phyloP scores from a whole-genome alignment of 768 basidiomycete genomes.

The Cystobasidiopsis lactophilus region DNA sequence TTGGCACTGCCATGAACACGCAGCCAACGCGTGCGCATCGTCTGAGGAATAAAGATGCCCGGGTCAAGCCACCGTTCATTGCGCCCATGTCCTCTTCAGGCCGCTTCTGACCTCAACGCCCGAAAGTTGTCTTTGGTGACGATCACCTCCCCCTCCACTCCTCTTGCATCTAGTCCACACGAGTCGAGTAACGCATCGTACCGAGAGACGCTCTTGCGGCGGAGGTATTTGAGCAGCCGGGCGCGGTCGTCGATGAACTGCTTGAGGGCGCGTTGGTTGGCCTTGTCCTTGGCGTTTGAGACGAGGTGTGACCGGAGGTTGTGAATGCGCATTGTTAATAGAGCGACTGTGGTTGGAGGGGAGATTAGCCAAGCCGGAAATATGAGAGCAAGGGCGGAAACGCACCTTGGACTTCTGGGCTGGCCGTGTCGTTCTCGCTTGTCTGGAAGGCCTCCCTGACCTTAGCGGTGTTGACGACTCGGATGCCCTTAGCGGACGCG shows the following conservation, averaged over 20 bases:
- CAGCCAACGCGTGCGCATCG: too few relatives aligned
- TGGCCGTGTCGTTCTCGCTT: slow-evolving; percentile 45
- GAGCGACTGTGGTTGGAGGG: slow-evolving; percentile 43
- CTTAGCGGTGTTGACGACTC: slow-evolving; percentile 61
- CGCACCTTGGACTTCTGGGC: slow-evolving; percentile 76
- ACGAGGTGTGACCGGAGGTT: slow-evolving; percentile 52
- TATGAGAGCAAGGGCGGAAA: neutral
- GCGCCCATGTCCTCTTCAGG: too few relatives aligned
- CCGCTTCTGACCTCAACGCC: neutral
- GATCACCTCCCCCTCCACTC: slow-evolving; percentile 75
- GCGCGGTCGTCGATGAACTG: slow-evolving; percentile 61
- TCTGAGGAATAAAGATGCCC: too few relatives aligned
- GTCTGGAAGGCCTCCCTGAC: slow-evolving; percentile 50
- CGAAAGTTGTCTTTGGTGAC: slow-evolving; percentile 25
- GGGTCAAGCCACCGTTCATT: too few relatives aligned
- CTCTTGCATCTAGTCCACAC: slow-evolving; percentile 51
- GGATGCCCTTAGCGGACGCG: slow-evolving; percentile 64
- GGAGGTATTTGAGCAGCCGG: slow-evolving; percentile 59
- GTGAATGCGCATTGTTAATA: slow-evolving; percentile 66
- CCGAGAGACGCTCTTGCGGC: slow-evolving; percentile 38
- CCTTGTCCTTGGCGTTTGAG: slow-evolving; percentile 43
- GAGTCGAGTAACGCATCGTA: slow-evolving; percentile 51
- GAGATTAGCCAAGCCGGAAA: neutral
- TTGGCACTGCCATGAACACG: too few relatives aligned
- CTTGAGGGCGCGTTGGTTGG: slow-evolving; percentile 52